A percentile compares a stretch with the other conserved stretches of the same genome.
phyloP scores from a whole-genome alignment of 192 early-diverging fungal genomes.

The Geosiphon pyriformis region DNA sequence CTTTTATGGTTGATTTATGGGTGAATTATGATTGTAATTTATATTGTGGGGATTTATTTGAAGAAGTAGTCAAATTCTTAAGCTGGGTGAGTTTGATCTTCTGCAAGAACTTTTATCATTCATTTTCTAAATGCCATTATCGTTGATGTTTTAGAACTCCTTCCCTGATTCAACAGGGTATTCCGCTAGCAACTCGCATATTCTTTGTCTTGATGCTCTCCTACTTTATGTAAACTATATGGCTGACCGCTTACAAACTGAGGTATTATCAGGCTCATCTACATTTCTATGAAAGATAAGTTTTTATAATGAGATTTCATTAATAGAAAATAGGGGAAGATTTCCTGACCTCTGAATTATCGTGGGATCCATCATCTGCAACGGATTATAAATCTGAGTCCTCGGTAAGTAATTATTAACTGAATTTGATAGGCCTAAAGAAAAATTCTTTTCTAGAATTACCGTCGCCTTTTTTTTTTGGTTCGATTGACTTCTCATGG shows the following conservation, averaged over 20 bases:
- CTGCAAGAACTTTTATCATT: not conserved
- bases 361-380: constrained; percentile 17
- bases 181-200: constrained; percentile 55
- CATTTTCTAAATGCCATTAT: not conserved
- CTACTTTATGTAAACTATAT: constrained; percentile 65
- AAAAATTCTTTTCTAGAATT: not conserved
- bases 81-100: constrained; percentile 48
- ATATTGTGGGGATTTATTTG: constrained; percentile 79
- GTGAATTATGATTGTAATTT: constrained; percentile 91
- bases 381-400: constrained; percentile 20
- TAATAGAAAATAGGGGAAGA: constrained; percentile 1
- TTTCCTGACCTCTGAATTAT: not conserved
- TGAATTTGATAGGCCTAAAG: not conserved
- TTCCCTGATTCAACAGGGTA: constrained; percentile 73
- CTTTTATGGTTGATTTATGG: constrained; percentile 84
- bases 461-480: not conserved
- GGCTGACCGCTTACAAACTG: constrained; percentile 51
- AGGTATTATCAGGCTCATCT: constrained; percentile 27
- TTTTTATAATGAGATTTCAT: constrained; percentile 19
- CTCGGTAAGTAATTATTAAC: not conserved
- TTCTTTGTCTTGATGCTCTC: constrained; percentile 67
- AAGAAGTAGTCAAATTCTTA: constrained; percentile 74
- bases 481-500: too few species aligned
- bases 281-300: not conserved
- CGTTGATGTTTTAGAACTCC: constrained; percentile 47